Conservation (phyloP, 2,329 filamentous ascomycete genomes). For the Ophiostoma sp. region DNA sequence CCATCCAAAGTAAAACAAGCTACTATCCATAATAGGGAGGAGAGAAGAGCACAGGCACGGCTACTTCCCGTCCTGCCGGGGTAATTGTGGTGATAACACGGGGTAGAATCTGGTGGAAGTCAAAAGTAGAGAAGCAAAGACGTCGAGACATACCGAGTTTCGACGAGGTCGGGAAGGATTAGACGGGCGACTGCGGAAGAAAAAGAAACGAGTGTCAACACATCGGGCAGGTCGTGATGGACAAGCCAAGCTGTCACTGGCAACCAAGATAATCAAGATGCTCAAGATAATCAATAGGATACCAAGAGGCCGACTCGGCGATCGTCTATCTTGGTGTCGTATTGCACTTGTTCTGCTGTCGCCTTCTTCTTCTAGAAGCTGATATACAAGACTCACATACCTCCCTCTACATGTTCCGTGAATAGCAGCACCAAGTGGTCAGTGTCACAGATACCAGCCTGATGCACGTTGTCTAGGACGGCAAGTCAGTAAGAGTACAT, state of each 20-base stretch:
- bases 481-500: background rate
- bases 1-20: background rate
- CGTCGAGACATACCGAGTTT: no score
- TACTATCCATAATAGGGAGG: slow-evolving; percentile 12
- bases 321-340: slow-evolving; percentile 1
- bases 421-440: background rate
- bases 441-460: background rate
- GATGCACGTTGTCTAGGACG: background rate
- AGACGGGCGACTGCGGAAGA: background rate
- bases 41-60: background rate
- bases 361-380: slow-evolving; percentile 15
- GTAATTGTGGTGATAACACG: slow-evolving; percentile 3
- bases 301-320: background rate
- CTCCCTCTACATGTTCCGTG: background rate
- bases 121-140: background rate
- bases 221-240: background rate
- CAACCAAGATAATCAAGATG: background rate
- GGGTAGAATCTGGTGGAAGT: background rate
- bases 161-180: background rate
- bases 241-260: background rate
- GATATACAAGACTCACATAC: slow-evolving; percentile 1
- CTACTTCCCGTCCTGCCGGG: background rate
- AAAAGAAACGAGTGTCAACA: slow-evolving; percentile 9
- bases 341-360: background rate
- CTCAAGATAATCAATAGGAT: background rate